These are phyloP conservation scores for Brassica cretica DNA, from an alignment of 345 rosid species.

Conservation along the genomic window DNA sequence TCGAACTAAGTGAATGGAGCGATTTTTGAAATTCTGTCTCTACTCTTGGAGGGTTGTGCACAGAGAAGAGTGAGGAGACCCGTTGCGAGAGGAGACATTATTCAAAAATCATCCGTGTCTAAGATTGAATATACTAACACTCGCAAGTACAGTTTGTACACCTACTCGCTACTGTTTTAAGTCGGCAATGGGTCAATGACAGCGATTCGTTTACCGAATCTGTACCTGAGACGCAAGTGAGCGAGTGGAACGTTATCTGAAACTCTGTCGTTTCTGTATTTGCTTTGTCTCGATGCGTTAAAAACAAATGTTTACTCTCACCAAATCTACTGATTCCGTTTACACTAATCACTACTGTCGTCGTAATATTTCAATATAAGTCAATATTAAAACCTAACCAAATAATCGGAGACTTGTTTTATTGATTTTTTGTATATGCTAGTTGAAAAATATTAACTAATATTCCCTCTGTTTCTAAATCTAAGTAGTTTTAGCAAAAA, in stretches of 20 bases:
- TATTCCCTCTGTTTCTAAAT: too few relatives aligned
- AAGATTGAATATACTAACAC: background rate
- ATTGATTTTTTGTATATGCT: too few relatives aligned
- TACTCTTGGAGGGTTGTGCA: slow-evolving; percentile 29
- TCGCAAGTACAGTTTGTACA: background rate
- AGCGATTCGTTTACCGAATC: background rate
- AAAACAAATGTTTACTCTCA: slow-evolving; percentile 1
- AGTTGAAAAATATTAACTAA: too few relatives aligned
- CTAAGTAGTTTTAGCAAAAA: too few relatives aligned
- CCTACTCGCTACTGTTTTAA: slow-evolving; percentile 1
- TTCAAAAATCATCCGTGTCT: slow-evolving; percentile 5
- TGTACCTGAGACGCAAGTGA: slow-evolving; percentile 9
- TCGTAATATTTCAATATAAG: background rate
- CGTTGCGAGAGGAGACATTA: slow-evolving; percentile 25
- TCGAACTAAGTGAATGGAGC: slow-evolving; percentile 33
- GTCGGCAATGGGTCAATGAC: background rate
- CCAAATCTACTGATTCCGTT: slow-evolving; percentile 4
- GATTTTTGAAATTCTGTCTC: slow-evolving; percentile 25
- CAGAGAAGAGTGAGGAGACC: slow-evolving; percentile 24
- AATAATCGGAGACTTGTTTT: background rate
- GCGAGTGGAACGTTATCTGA: slow-evolving; percentile 4
- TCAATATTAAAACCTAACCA: background rate
- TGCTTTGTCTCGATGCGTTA: slow-evolving; percentile 8
- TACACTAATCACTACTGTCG: slow-evolving; percentile 5
- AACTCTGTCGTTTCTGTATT: slow-evolving; percentile 18